Percentiles rank a stretch among this genome's conserved stretches.
These are phyloP conservation scores for Cutaneotrichosporon mucoides DNA, from an alignment of 1,284 basidiomycete genomes.

Conservation along the genomic window DNA sequence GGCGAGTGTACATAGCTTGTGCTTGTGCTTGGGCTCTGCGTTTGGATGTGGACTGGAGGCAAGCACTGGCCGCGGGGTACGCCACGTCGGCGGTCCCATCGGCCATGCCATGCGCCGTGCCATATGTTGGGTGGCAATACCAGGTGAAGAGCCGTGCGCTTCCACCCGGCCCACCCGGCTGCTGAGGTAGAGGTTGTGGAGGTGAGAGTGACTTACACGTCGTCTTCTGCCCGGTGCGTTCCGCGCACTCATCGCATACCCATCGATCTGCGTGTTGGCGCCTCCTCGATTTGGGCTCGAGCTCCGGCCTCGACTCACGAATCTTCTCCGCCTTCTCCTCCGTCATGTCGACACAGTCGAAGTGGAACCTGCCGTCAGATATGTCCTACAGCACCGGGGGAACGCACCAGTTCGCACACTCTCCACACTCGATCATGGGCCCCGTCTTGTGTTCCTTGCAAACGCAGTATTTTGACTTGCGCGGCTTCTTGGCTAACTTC, in stretches of 20 bases:
- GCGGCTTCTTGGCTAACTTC: slow-evolving; percentile 8
- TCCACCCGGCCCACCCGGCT: too few relatives aligned
- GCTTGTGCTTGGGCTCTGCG: too few relatives aligned
- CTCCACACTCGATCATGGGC: slow-evolving; percentile 44
- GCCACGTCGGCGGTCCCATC: too few relatives aligned
- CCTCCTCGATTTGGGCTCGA: background rate
- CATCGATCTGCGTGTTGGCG: slow-evolving; percentile 29
- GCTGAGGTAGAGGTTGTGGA: too few relatives aligned
- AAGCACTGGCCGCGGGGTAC: too few relatives aligned
- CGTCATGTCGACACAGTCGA: slow-evolving; percentile 31
- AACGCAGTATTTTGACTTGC: slow-evolving; percentile 30
- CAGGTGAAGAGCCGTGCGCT: too few relatives aligned
- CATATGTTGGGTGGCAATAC: too few relatives aligned
- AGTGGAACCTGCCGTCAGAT: slow-evolving; percentile 38
- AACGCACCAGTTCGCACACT: slow-evolving; percentile 43
- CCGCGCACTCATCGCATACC: slow-evolving; percentile 32
- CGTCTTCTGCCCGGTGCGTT: slow-evolving; percentile 27
- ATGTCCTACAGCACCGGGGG: too few relatives aligned
- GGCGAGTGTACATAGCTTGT: too few relatives aligned
- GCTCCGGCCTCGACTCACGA: slow-evolving; percentile 24
- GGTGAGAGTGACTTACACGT: slow-evolving; percentile 34
- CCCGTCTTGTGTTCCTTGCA: slow-evolving; percentile 31
- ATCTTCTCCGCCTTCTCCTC: slow-evolving; percentile 37
- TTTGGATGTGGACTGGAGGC: too few relatives aligned
- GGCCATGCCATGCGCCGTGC: too few relatives aligned